Percentiles rank a stretch among this genome's conserved stretches.
Conservation (phyloP, 2,329 filamentous ascomycete genomes). For the Colletotrichum destructivum region DNA sequence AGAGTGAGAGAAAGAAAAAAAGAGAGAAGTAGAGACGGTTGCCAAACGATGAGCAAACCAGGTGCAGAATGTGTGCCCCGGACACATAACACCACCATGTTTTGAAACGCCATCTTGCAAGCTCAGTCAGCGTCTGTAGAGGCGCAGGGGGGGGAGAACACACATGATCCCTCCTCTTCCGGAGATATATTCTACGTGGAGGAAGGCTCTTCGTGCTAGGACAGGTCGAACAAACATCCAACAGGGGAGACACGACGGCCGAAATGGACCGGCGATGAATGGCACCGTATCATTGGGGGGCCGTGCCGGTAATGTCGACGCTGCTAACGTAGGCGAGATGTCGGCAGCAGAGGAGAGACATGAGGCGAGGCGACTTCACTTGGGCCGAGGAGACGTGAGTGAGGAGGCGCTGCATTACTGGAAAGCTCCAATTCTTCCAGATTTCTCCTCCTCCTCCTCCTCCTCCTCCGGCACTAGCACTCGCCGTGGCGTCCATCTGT, state of each 20-base stretch:
- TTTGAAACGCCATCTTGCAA: conserved; percentile 21
- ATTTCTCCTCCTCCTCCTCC: too few species aligned
- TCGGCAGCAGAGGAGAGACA: not conserved
- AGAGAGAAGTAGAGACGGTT: not conserved
- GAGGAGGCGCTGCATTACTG: not conserved
- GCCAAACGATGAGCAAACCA: conserved; percentile 14
- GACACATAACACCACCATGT: conserved; percentile 18
- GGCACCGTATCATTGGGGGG: conserved; percentile 1
- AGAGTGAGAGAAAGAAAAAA: not conserved
- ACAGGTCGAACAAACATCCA: not conserved
- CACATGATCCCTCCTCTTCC: not conserved
- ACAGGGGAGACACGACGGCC: conserved; percentile 19
- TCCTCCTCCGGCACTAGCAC: conserved; percentile 6
- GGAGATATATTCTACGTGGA: conserved; percentile 34
- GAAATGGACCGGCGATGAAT: conserved; percentile 21
- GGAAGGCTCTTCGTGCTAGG: conserved; percentile 17
- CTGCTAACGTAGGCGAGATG: conserved; percentile 1
- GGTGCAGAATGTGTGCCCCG: conserved; percentile 2
- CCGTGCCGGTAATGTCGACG: not conserved
- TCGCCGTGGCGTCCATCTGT: conserved; percentile 17
- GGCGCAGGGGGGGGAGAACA: not conserved
- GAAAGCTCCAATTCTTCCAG: not conserved
- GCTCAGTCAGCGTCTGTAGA: not conserved
- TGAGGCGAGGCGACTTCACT: too few species aligned
- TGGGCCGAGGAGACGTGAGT: too few species aligned